Base-by-base conservation (phyloP, 2,329 filamentous ascomycete species). In the Cyclaneusma minus region DNA sequence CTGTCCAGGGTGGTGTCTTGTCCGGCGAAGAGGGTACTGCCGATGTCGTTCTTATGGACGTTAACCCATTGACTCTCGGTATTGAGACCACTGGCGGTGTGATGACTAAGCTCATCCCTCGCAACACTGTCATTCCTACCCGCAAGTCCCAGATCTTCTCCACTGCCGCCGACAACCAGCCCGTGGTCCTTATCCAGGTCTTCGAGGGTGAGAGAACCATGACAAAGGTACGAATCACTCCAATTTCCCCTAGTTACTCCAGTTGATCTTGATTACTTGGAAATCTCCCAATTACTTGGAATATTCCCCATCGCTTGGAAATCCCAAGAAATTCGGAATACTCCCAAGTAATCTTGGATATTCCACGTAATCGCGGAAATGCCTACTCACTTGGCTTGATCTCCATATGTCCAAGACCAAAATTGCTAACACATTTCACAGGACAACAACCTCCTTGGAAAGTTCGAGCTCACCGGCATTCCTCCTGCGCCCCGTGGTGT, bases 121-220 rank as follows among this genome's bases (percentile, higher is more conserved):
- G 85, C 49, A 91, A 92, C 70, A 93, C 84, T 25, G 75, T 80
- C 32, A 92, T 94, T 45, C 87, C 85, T 25, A 94, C 85, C 45
- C 82, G 81, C 66, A 94, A 94, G 74, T 84, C 79, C 51, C 84
- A 93, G 65, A 91, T 93, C 60, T 94, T 94, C 71, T 92, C 84
- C 11, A 94, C 85, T 29, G 84, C 84, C 40, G 84, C 85, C 47
- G 85, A 94, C 47, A 94, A 94, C 73, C 85, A 94, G 64, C 83
- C 83, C 40, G 79, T 87, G 25, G 85, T 94, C 51, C 60, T 92
- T 49, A 93, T 94, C 55, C 84, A 93, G 64, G 84, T 94, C 44
- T 94, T 64, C 50, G 87, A 94, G 65, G 85, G 85, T 52, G 87
- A 94, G 59, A 77, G 85, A 44, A 74, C 80, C 26, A 72, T 93